phyloP scores from a whole-genome alignment of 306 rosid species.

The Cyamopsis tetragonoloba region DNA sequence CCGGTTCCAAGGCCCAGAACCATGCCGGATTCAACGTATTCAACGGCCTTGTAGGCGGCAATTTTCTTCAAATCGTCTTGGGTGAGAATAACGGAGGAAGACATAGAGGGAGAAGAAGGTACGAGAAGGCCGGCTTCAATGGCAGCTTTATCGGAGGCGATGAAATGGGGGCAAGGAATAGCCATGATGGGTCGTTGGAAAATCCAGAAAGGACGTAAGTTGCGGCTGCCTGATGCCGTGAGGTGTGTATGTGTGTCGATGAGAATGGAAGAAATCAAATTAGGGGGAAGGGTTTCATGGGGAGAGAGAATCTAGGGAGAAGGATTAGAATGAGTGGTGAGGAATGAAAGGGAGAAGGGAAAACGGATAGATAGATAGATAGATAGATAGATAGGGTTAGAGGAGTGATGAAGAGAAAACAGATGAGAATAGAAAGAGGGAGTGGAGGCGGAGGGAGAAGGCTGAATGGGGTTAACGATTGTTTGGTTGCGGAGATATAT shows the following conservation, averaged over 20 bases:
- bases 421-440: no score
- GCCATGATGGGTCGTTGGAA: slow-evolving; percentile 38
- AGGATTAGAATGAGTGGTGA: background rate
- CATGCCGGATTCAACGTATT: slow-evolving; percentile 82
- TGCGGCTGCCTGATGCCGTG: no score
- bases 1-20: slow-evolving; percentile 90
- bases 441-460: background rate
- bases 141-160: slow-evolving; percentile 48
- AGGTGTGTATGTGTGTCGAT: no score
- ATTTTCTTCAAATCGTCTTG: slow-evolving; percentile 87
- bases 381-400: slow-evolving; percentile 25
- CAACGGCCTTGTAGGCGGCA: slow-evolving; percentile 90
- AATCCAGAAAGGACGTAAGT: background rate
- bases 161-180: slow-evolving; percentile 49
- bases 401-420: background rate
- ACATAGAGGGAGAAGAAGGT: slow-evolving; percentile 40
- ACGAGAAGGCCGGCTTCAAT: slow-evolving; percentile 55
- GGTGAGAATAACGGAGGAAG: slow-evolving; percentile 44
- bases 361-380: no score
- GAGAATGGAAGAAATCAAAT: background rate
- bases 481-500: background rate
- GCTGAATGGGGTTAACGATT: no score
- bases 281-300: background rate
- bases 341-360: background rate
- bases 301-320: background rate